Conservation (phyloP, 129 eudicot species). For the Flaveria trinervia region DNA sequence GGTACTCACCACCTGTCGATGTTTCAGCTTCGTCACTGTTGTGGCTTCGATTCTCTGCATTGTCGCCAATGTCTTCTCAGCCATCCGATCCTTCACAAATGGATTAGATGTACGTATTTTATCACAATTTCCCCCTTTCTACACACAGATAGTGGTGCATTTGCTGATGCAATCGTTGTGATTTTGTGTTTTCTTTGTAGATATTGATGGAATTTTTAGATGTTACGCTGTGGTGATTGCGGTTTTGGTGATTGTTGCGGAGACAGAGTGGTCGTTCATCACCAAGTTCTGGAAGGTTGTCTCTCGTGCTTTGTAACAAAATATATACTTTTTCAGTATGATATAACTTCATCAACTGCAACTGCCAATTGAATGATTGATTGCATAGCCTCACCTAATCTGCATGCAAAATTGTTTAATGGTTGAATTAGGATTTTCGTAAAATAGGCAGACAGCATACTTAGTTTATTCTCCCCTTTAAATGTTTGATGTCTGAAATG, state of each 20-base stretch:
- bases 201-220: slow-evolving; percentile 87
- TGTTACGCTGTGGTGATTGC: slow-evolving; percentile 84
- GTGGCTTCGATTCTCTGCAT: slow-evolving; percentile 77
- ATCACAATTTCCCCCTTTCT: background rate
- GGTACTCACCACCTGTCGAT: slow-evolving; percentile 61
- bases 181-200: slow-evolving; percentile 39
- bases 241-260: slow-evolving; percentile 66
- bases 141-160: background rate
- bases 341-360: background rate
- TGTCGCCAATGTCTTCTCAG: slow-evolving; percentile 70
- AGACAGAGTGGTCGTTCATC: slow-evolving; percentile 86
- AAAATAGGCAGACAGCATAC: background rate
- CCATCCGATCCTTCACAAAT: slow-evolving; percentile 69
- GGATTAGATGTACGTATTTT: slow-evolving; percentile 58
- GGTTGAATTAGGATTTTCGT: background rate
- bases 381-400: background rate
- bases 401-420: background rate
- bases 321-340: background rate
- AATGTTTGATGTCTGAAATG: too few relatives aligned
- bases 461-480: too few relatives aligned
- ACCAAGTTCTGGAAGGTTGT: slow-evolving; percentile 78
- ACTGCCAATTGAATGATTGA: background rate
- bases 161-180: background rate
- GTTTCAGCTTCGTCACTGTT: slow-evolving; percentile 78
- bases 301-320: background rate